phyloP scores from a whole-genome alignment of 768 basidiomycete genomes.

The Naganishia friedmannii region DNA sequence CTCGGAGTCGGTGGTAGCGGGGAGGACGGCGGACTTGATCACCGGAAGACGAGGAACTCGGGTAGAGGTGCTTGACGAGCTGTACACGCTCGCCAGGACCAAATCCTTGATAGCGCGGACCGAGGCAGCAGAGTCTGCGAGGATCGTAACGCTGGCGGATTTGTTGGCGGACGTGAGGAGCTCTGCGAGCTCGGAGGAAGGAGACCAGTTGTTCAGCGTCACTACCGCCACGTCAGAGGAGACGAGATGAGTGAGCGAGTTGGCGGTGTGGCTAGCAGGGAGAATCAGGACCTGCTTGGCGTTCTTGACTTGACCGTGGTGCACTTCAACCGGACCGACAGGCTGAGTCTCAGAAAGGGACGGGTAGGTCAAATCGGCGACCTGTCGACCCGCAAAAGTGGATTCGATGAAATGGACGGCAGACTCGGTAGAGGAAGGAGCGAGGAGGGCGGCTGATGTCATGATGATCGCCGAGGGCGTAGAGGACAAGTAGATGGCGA shows the following conservation, averaged over 20 bases:
- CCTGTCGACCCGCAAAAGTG: conserved; percentile 71
- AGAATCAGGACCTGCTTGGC: conserved; percentile 39
- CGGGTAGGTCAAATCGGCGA: conserved; percentile 59
- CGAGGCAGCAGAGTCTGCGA: conserved; percentile 39
- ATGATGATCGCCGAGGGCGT: conserved; percentile 72
- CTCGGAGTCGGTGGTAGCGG: conserved; percentile 24
- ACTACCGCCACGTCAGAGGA: conserved; percentile 23
- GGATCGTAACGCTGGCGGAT: conserved; percentile 30
- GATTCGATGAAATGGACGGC: conserved; percentile 90
- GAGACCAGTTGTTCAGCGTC: conserved; percentile 37
- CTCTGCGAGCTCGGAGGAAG: conserved; percentile 30
- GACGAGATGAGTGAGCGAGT: conserved; percentile 31
- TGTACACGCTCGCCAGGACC: conserved; percentile 43
- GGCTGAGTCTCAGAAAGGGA: conserved; percentile 37
- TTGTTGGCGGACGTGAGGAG: not conserved
- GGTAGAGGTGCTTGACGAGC: conserved; percentile 25
- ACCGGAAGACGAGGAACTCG: not conserved
- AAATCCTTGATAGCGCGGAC: conserved; percentile 43
- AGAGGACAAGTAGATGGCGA: conserved; percentile 75
- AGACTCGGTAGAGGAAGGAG: conserved; percentile 50
- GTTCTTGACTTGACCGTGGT: conserved; percentile 58
- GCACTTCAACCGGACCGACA: no score
- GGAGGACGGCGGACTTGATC: not conserved
- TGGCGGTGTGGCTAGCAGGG: conserved; percentile 40
- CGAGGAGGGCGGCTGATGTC: conserved; percentile 7